Evolutionary conservation across 768 basidiomycete genomes (phyloP), one percentile per base, ranked within the genome.

Genomic region (Podaxis sp.): DNA sequence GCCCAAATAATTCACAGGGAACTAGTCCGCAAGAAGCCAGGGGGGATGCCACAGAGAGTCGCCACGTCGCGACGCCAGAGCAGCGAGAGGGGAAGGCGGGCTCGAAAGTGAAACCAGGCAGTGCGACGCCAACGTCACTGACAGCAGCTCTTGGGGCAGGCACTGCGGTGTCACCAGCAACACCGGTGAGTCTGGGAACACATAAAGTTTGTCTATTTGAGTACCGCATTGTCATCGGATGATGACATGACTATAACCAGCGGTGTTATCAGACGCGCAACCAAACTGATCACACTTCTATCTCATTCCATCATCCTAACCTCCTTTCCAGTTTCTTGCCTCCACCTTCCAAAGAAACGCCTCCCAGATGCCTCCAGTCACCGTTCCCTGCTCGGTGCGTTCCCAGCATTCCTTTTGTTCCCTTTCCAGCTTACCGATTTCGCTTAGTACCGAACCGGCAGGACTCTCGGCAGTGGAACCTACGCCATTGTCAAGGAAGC

Each of bases 401-500:
- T 9, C 36, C 48, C 65, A 3, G 11, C 19, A 15, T 49, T n/a
- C n/a, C 59, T 62, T 39, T 53, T 51, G 33, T 63, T 64, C 48
- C 33, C 51, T 30, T 57, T n/a, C 26, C 24, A n/a, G 54, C 61
- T 65, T 40, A 65, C 66, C 39, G 15, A 24, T 11, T 33, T 22
- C 61, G 38, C 49, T 30, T 68, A 93, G 92, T 93, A 94, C 70
- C 89, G 91, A 66, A 95, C 93, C 8, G 93, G 93, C 66, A 91
- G 88, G 74, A 92, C 90, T 4, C 86, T 90, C 44, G 93, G 92
- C 26, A 95, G 91, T 70, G 95, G 95, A 53, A 97, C 95, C 48
- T 98, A 97, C 71, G 93, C 93, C 64, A 93, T 95, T 73, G 93
- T 95, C 53, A 95, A 94, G 77, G 95, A 97, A 79, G 95, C 95